phyloP scores from a whole-genome alignment of 495 filamentous ascomycete species.

The Podospora comata region DNA sequence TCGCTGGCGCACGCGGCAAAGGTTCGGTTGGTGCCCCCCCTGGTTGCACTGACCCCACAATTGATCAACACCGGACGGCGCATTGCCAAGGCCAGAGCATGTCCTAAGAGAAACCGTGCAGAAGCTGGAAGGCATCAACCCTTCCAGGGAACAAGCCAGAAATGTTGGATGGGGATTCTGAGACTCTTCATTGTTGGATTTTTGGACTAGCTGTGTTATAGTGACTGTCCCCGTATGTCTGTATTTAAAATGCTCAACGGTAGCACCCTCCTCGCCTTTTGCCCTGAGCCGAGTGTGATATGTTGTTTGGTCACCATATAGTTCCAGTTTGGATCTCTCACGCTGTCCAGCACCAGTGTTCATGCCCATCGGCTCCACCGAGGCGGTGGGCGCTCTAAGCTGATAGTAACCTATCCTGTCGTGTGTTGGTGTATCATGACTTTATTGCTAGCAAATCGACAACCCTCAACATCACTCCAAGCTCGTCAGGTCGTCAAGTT shows the following conservation, averaged over 20 bases:
- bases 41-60: background rate
- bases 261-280: background rate
- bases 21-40: background rate
- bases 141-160: background rate
- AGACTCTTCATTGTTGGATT: background rate
- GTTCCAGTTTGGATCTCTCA: background rate
- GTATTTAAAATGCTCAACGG: background rate
- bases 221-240: background rate
- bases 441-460: background rate
- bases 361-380: background rate
- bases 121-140: background rate
- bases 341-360: too few relatives aligned
- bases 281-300: background rate
- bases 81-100: background rate
- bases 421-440: background rate
- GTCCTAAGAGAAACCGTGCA: background rate
- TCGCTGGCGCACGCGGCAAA: background rate
- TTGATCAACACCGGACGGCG: background rate
- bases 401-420: background rate
- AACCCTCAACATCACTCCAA: constrained; percentile 40
- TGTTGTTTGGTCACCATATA: background rate
- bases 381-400: background rate
- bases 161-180: background rate
- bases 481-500: constrained; percentile 47
- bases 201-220: background rate